Evolutionary conservation across 495 filamentous ascomycete species (phyloP).

Genomic region (Chaetomium cochliodes): DNA sequence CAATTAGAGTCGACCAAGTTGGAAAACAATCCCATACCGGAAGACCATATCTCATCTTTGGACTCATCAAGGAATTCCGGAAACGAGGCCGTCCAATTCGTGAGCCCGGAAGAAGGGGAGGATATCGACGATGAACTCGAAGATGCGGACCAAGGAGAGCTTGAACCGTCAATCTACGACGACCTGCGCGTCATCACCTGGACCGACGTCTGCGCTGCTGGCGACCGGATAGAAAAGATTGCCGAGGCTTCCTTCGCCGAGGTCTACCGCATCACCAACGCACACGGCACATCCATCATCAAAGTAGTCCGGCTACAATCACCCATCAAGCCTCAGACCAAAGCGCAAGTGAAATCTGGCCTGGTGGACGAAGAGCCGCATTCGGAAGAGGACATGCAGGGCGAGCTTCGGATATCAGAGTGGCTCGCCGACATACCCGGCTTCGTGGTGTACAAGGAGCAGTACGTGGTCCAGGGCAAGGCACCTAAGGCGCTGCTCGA

Average conservation of each 20-base stretch:
- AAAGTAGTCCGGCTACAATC: conserved; percentile 53
- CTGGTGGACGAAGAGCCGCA: conserved; percentile 52
- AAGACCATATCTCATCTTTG: not conserved
- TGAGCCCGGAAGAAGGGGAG: not conserved
- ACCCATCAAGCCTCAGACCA: conserved; percentile 47
- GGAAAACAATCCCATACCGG: not conserved
- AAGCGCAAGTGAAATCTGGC: conserved; percentile 46
- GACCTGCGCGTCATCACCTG: conserved; percentile 47
- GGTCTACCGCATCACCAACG: conserved; percentile 60
- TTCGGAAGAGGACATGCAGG: conserved; percentile 40
- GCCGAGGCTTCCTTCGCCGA: conserved; percentile 69
- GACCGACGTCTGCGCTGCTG: conserved; percentile 49
- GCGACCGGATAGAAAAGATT: conserved; percentile 59
- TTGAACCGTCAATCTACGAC: conserved; percentile 14
- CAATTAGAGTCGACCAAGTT: conserved; percentile 5
- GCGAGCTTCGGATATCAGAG: conserved; percentile 73
- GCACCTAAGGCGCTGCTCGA: conserved; percentile 60
- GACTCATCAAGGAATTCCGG: not conserved
- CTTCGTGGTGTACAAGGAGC: conserved; percentile 86
- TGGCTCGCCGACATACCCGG: conserved; percentile 75
- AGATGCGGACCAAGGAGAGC: not conserved
- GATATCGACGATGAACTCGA: not conserved
- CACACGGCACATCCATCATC: conserved; percentile 50
- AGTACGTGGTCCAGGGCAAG: conserved; percentile 69
- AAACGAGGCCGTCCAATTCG: too few relatives aligned